Evolutionary conservation across 2,329 filamentous ascomycete species (phyloP).

Genomic region (Pestalotiopsis sp.): DNA sequence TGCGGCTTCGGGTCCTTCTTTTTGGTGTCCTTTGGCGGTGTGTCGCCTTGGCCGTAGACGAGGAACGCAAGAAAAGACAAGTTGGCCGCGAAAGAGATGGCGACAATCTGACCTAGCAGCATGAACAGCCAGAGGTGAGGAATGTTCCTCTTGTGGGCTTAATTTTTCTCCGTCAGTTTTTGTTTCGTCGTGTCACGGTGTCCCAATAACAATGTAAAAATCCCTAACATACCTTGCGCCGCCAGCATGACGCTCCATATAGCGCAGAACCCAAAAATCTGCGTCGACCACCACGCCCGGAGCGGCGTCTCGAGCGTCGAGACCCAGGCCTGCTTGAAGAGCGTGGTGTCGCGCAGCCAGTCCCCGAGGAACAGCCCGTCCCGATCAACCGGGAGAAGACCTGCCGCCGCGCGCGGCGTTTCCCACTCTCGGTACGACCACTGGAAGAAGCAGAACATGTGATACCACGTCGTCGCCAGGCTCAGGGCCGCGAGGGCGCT

Average conservation of each 20-base stretch:
- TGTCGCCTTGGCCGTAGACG: neutral
- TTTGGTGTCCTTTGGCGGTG: neutral
- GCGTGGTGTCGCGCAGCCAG: conserved; percentile 29
- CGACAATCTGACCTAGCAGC: conserved; percentile 29
- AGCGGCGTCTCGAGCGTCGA: conserved; percentile 24
- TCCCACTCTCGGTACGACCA: conserved; percentile 24
- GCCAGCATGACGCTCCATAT: conserved; percentile 30
- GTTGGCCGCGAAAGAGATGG: conserved; percentile 30
- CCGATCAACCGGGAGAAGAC: neutral
- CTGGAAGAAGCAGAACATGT: conserved; percentile 29
- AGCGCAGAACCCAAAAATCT: conserved; percentile 31
- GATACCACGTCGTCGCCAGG: conserved; percentile 28
- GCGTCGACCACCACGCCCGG: conserved; percentile 29
- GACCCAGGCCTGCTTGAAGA: conserved; percentile 31
- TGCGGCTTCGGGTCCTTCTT: neutral
- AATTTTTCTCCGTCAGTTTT: neutral
- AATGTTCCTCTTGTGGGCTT: conserved; percentile 22
- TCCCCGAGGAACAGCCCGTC: conserved; percentile 20
- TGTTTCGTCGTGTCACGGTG: neutral
- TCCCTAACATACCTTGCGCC: conserved; percentile 21
- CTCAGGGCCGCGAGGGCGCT: conserved; percentile 24
- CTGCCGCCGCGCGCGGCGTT: conserved; percentile 8
- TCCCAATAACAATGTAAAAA: neutral
- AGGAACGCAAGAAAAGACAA: conserved; percentile 27
- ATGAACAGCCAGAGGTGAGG: conserved; percentile 27